Base-by-base conservation (phyloP, 2,329 filamentous ascomycete species). In the Colletotrichum sublineola region DNA sequence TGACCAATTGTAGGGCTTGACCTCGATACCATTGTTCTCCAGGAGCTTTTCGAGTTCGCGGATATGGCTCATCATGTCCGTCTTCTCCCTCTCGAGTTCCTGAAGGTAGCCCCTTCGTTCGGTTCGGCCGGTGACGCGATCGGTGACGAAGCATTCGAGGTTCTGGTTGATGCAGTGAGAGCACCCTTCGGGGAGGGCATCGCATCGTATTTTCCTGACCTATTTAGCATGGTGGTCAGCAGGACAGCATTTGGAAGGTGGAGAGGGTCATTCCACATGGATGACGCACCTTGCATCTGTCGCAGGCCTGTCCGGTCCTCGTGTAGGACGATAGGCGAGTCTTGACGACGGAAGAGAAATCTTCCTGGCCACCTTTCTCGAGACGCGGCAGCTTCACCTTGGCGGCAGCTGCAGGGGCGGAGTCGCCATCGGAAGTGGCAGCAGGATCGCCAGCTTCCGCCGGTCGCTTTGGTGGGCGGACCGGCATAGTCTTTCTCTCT, bases 181-280 rank as follows among this genome's bases (percentile, higher is more conserved):
- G 83, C 94, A 97, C 74, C 94, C 94, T 75, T 93, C 92, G 42
- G 92, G 90, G 52, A 93, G 86, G 66, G 91, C 92, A 84, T 97
- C 94, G 86, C 94, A 97, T 79, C 93, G 90, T 77, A 97, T 97
- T 83, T 97, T 97, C 76, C 94, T 90, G 70, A 94, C 87, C 92
- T 94, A 78, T 20, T 15, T 38, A n/a, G 12, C 11, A 15, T 11
- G 29, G 31, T 31, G 42, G 48, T 64, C 48, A 68, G 60, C 18
- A 67, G 4, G 36, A 5, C 12, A 14, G 38, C n/a, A n/a, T 11
- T 53, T 5, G 24, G 9, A 33, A 36, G 24, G 3, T 3, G 4
- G 38, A 33, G 48, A 52, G 56, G 57, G 61, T 1, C 5, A 15
- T 11, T n/a, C 33, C 58, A 36, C n/a, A 7, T 29, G 52, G 33